Conservation (phyloP, 2,329 filamentous ascomycete genomes). For the Ceratocystis diversiconidia region DNA sequence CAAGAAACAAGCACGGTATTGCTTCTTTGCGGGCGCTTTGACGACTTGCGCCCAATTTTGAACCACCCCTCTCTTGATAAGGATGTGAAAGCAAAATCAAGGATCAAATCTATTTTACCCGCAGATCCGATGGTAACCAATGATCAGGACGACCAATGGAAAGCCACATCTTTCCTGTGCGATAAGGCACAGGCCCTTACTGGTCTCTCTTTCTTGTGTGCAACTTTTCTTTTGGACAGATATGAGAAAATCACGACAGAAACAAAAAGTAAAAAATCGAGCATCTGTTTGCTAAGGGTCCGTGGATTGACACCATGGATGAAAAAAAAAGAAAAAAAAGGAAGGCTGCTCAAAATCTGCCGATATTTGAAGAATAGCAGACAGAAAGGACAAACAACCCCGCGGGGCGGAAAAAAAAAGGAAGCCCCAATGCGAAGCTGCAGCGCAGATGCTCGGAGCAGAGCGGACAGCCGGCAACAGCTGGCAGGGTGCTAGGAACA, state of each 20-base stretch:
- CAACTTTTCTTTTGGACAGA: too few species aligned
- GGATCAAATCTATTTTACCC: neutral
- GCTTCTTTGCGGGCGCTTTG: neutral
- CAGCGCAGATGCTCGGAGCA: neutral
- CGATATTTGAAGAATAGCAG: too few species aligned
- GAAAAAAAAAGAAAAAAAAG: too few species aligned
- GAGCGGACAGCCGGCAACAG: neutral
- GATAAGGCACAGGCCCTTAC: neutral
- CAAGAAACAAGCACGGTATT: neutral
- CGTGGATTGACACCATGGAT: too few species aligned
- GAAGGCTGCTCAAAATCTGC: too few species aligned
- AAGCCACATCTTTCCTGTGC: neutral
- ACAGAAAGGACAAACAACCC: too few species aligned
- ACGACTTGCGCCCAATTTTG: neutral
- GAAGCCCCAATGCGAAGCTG: too few species aligned
- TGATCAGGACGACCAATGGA: neutral
- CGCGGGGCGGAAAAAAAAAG: too few species aligned
- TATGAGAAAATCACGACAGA: too few species aligned
- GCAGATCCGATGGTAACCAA: neutral
- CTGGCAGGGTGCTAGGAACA: neutral
- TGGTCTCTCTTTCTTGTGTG: too few species aligned
- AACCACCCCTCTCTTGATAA: neutral
- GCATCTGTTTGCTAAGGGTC: too few species aligned
- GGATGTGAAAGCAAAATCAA: neutral
- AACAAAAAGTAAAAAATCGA: too few species aligned